A percentile compares a stretch with the other conserved stretches of the same genome.
These are phyloP conservation scores for Collybiopsis confluens DNA, from an alignment of 768 basidiomycete species.

Conservation along the genomic window DNA sequence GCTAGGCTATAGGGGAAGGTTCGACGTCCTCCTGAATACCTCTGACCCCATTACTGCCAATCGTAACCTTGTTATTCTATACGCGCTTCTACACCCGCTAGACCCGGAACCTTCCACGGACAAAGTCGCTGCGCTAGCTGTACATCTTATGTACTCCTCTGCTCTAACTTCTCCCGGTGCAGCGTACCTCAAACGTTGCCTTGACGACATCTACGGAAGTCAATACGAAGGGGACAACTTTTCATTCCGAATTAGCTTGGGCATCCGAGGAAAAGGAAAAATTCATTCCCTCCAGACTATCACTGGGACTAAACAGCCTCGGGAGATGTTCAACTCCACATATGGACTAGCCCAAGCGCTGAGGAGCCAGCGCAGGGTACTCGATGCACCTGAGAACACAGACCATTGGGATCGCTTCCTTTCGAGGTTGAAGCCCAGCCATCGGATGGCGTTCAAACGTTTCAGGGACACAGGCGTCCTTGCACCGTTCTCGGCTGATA, in stretches of 20 bases:
- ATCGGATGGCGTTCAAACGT: constrained; percentile 30
- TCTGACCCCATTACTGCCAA: constrained; percentile 32
- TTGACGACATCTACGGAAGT: constrained; percentile 30
- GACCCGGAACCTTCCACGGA: constrained; percentile 34
- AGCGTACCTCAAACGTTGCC: constrained; percentile 30
- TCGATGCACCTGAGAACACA: constrained; percentile 29
- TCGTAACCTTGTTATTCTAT: constrained; percentile 36
- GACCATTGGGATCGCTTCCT: constrained; percentile 41
- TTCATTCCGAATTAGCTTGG: constrained; percentile 30
- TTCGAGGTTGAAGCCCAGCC: constrained; percentile 34
- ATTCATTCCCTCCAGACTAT: constrained; percentile 33
- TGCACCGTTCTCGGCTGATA: constrained; percentile 31
- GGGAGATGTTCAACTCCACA: constrained; percentile 33
- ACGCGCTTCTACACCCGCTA: constrained; percentile 32
- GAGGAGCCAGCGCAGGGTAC: constrained; percentile 23
- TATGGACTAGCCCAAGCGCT: constrained; percentile 25
- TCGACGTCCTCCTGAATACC: constrained; percentile 37
- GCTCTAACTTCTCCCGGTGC: constrained; percentile 29
- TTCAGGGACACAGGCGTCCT: constrained; percentile 38
- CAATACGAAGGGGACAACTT: constrained; percentile 26
- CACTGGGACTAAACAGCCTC: constrained; percentile 29
- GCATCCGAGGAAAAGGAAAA: constrained; percentile 30
- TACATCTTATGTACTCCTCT: constrained; percentile 40
- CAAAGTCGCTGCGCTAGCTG: constrained; percentile 36
- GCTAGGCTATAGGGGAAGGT: constrained; percentile 28